These are phyloP conservation scores for Gossypium lobatum DNA, from an alignment of 441 rosid species.

Conservation along the genomic window DNA sequence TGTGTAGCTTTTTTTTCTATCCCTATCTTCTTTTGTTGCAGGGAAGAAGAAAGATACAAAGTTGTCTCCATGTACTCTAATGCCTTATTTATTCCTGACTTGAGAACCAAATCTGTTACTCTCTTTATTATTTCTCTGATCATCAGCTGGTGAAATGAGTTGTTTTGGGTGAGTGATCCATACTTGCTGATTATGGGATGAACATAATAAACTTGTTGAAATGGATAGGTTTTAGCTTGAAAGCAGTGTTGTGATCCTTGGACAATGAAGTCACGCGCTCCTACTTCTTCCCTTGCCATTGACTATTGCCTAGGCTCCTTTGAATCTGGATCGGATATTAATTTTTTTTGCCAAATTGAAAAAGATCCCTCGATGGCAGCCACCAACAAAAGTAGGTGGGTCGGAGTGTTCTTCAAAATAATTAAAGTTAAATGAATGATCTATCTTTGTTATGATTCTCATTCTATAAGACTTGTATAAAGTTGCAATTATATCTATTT, in stretches of 20 bases:
- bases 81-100: conserved; percentile 33
- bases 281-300: not conserved
- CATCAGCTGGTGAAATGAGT: not conserved
- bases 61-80: conserved; percentile 30
- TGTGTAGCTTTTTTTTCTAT: conserved; percentile 13
- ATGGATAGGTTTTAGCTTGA: not conserved
- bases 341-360: not conserved
- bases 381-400: not conserved
- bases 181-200: conserved; percentile 14
- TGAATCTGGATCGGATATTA: not conserved
- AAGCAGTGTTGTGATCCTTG: conserved; percentile 11
- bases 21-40: conserved; percentile 28
- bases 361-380: not conserved
- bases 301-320: not conserved
- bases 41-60: conserved; percentile 42
- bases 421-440: not conserved
- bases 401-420: not conserved
- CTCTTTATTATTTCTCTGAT: conserved; percentile 15
- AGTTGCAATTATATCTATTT: not conserved
- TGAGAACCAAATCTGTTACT: conserved; percentile 21
- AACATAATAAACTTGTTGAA: conserved; percentile 2
- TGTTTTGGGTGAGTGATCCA: not conserved
- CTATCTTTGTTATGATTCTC: not conserved
- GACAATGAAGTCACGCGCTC: not conserved
- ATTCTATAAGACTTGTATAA: conserved; percentile 4